These are phyloP conservation scores for Byssothecium circinans DNA, from an alignment of 2,329 filamentous ascomycete genomes.

Conservation along the genomic window DNA sequence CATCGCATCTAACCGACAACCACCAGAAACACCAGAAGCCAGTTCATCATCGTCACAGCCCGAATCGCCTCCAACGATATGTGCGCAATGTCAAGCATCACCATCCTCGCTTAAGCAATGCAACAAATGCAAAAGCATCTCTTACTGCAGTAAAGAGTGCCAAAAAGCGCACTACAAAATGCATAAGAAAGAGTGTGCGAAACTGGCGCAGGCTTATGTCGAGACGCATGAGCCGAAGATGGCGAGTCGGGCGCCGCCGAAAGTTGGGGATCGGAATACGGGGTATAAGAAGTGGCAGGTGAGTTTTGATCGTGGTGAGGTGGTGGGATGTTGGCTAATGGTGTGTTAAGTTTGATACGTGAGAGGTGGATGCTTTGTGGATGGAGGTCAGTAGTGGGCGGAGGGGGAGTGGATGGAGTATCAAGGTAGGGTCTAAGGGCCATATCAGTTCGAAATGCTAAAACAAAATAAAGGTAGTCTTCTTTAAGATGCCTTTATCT, in stretches of 20 bases:
- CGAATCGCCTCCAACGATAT: slow-evolving; percentile 7
- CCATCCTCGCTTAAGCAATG: slow-evolving; percentile 38
- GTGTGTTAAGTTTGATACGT: slow-evolving; percentile 6
- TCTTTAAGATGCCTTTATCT: too few relatives aligned
- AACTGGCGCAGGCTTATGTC: slow-evolving; percentile 43
- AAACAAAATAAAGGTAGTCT: too few relatives aligned
- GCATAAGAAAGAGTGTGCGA: slow-evolving; percentile 46
- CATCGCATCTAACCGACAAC: not conserved
- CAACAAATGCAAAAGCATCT: slow-evolving; percentile 43
- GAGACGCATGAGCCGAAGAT: slow-evolving; percentile 44
- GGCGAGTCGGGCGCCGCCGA: slow-evolving; percentile 38
- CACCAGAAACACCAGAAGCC: not conserved
- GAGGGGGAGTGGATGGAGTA: too few relatives aligned
- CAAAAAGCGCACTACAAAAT: slow-evolving; percentile 44
- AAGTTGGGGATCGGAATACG: slow-evolving; percentile 32
- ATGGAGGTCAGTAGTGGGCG: too few relatives aligned
- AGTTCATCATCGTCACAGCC: slow-evolving; percentile 15
- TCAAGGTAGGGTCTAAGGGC: too few relatives aligned
- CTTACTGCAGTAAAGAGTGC: slow-evolving; percentile 46
- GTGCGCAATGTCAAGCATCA: slow-evolving; percentile 28
- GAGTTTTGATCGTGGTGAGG: not conserved
- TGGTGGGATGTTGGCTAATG: not conserved
- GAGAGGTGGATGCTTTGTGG: too few relatives aligned
- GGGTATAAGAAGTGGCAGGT: slow-evolving; percentile 48
- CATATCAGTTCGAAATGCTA: too few relatives aligned